Conservation (phyloP, 2,329 filamentous ascomycete species). For the Xylaria sp. region DNA sequence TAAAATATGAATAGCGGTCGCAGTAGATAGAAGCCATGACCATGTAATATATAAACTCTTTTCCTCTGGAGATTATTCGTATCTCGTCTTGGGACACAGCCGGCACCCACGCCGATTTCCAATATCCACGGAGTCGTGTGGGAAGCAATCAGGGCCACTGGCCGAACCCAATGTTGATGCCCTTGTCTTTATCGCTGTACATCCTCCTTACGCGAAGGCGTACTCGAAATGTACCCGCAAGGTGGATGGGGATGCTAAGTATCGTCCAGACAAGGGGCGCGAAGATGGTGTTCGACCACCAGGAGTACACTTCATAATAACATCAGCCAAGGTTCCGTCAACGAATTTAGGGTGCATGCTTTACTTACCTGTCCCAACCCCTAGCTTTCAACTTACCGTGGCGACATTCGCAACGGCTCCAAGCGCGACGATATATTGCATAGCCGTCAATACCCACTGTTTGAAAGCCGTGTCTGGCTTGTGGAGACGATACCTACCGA, state of each 20-base stretch:
- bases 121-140: conserved; percentile 15
- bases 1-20: conserved; percentile 44
- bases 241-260: conserved; percentile 36
- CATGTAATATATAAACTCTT: conserved; percentile 23
- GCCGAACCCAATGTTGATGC: background rate
- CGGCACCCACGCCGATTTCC: conserved; percentile 29
- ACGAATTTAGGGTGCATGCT: background rate
- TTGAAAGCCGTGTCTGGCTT: background rate
- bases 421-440: conserved; percentile 33
- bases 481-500: conserved; percentile 12
- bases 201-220: conserved; percentile 35
- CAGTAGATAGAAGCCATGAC: conserved; percentile 42
- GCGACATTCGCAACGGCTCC: conserved; percentile 35
- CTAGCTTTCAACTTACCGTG: conserved; percentile 35
- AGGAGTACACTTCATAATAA: conserved; percentile 32
- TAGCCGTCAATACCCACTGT: background rate
- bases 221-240: conserved; percentile 32
- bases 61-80: conserved; percentile 21
- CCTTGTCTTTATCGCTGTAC: conserved; percentile 6
- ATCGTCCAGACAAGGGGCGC: conserved; percentile 34
- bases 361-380: conserved; percentile 29
- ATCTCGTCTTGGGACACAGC: conserved; percentile 28
- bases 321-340: background rate
- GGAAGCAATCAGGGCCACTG: conserved; percentile 31
- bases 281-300: conserved; percentile 35